Evolutionary conservation across 352 stramenopile species (phyloP).

Genomic region (Globisporangium middletonii): DNA sequence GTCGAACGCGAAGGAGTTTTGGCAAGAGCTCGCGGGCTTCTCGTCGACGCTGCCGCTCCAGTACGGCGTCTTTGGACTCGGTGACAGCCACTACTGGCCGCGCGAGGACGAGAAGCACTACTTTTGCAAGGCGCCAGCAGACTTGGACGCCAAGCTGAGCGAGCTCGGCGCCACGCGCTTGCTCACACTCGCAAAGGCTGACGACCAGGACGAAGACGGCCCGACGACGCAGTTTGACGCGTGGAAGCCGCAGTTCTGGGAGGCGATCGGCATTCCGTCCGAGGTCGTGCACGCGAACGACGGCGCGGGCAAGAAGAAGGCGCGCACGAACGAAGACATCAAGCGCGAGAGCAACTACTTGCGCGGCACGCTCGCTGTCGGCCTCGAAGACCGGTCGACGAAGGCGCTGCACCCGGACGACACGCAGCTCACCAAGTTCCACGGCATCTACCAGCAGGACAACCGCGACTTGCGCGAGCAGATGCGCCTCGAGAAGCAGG

Average conservation of each 20-base stretch:
- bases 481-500: constrained; percentile 73
- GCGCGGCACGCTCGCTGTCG: constrained; percentile 57
- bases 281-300: constrained; percentile 40
- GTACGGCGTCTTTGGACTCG: constrained; percentile 76
- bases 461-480: constrained; percentile 87
- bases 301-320: constrained; percentile 49
- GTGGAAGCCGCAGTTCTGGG: constrained; percentile 76
- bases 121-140: constrained; percentile 68
- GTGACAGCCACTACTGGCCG: constrained; percentile 79
- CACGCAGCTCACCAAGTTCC: constrained; percentile 93
- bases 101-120: constrained; percentile 80
- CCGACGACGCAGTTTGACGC: constrained; percentile 60
- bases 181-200: constrained; percentile 45
- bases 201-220: constrained; percentile 81
- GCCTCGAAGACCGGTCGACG: constrained; percentile 66
- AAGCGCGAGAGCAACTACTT: constrained; percentile 77
- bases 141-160: constrained; percentile 71
- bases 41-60: constrained; percentile 60
- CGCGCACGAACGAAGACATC: constrained; percentile 82
- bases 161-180: constrained; percentile 69
- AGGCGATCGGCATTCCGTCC: constrained; percentile 55
- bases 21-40: constrained; percentile 50
- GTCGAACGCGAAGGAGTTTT: constrained; percentile 78
- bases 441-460: constrained; percentile 97
- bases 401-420: constrained; percentile 65